Percentiles rank a stretch among this genome's conserved stretches.
Conservation (phyloP, 139 green algal genomes). For the Chlamydomonas eustigma region DNA sequence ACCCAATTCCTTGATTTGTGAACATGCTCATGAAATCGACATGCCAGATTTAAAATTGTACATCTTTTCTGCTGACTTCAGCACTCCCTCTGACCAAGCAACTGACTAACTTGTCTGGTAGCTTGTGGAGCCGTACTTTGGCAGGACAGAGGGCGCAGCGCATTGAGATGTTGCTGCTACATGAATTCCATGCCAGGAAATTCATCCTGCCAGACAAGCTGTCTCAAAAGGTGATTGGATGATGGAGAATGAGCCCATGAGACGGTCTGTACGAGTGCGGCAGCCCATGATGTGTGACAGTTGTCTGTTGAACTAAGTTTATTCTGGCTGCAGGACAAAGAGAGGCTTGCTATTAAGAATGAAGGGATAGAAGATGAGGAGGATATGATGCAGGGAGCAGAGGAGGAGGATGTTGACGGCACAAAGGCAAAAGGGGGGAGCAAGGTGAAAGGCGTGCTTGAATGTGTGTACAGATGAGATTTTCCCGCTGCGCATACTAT, state of each 20-base stretch:
- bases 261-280: too few species aligned
- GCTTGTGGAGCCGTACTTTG: conserved; percentile 13
- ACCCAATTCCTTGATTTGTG: too few species aligned
- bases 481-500: too few species aligned
- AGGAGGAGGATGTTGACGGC: conserved; percentile 16
- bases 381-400: conserved; percentile 20
- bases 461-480: too few species aligned
- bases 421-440: conserved; percentile 1
- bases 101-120: conserved; percentile 13
- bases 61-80: neutral
- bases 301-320: neutral
- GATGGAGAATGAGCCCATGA: too few species aligned
- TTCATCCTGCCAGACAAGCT: conserved; percentile 95
- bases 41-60: too few species aligned
- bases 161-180: conserved; percentile 97
- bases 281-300: neutral
- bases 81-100: conserved; percentile 13
- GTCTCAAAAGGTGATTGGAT: conserved; percentile 21
- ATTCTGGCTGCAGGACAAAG: conserved; percentile 44
- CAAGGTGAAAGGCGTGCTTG: too few species aligned
- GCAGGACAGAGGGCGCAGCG: conserved; percentile 71
- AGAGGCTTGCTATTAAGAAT: conserved; percentile 28
- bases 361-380: neutral
- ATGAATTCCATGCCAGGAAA: conserved; percentile 97
- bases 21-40: too few species aligned